Base-by-base conservation (phyloP, 2,329 filamentous ascomycete species). In the Fusarium verticillioides region DNA sequence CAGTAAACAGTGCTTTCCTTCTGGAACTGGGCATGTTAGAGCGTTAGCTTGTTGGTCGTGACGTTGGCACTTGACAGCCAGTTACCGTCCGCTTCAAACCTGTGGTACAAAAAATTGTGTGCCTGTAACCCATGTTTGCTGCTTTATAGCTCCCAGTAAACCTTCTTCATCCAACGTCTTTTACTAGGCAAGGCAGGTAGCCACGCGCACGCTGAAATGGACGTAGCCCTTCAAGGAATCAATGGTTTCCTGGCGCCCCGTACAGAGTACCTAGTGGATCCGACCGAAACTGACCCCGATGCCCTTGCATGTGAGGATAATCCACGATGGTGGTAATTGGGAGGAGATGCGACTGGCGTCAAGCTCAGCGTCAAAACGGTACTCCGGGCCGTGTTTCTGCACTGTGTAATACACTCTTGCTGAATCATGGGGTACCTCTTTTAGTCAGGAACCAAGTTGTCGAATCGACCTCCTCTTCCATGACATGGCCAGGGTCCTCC, bases 1-100 rank as follows among this genome's bases (percentile, higher is more conserved):
- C 65, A 62, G 56, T 46, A 60, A 70, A 60, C 65, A 61, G 65
- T 70, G 42, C 58, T 60, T 42, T 57, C 58, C 50, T 61, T 59
- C 56, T 54, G 64, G 64, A 61, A 52, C 70, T 72, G 63, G 46
- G 26, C 52, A 49, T 36, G 46, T 53, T 61, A 49, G 54, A 60
- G 43, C 59, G 60, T 70, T 73, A 70, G 61, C 44, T 54, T 23
- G 59, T 59, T 46, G 47, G 46, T 53, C 58, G 46, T 73, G 60
- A 72, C 61, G 61, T 74, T 68, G 66, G 68, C 62, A 74, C 53
- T 74, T 68, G 66, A 71, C 58, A 74, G 54, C 59, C 67, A 52
- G 50, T 52, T 62, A 21, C 36, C 47, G 32, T 43, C 59, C 36
- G 34, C 43, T 56, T 60, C 44, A 34, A 46, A 69, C 32, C 40